Percentiles rank a stretch among this genome's conserved stretches.
Evolutionary conservation across 2,329 filamentous ascomycete genomes (phyloP).

Genomic region (Aspergillus brunneoviolaceus): DNA sequence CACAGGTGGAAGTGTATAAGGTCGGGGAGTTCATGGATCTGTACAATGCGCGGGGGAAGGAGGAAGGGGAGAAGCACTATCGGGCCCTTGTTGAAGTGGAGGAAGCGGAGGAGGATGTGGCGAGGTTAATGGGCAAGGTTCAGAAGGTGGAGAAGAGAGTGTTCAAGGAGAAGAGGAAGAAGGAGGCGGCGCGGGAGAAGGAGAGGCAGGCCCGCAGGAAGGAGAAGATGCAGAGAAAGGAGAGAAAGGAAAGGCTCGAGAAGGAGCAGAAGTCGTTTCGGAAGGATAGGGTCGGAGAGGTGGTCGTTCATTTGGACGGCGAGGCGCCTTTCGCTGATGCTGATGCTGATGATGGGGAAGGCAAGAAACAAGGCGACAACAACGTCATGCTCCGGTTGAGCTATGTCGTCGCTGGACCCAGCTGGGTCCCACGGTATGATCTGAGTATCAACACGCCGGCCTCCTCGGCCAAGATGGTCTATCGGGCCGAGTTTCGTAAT

Average conservation of each 20-base stretch:
- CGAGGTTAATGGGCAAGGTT: slow-evolving; percentile 5
- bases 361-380: slow-evolving; percentile 11
- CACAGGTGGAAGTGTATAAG: slow-evolving; percentile 31
- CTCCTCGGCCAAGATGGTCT: slow-evolving; percentile 56
- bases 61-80: slow-evolving; percentile 25
- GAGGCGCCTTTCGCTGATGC: neutral
- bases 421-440: slow-evolving; percentile 63
- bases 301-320: slow-evolving; percentile 39
- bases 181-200: slow-evolving; percentile 22
- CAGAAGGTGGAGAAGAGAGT: slow-evolving; percentile 17
- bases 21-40: slow-evolving; percentile 35
- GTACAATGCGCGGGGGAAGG: slow-evolving; percentile 33
- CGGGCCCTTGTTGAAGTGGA: slow-evolving; percentile 26
- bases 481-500: slow-evolving; percentile 64
- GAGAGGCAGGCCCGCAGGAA: slow-evolving; percentile 23
- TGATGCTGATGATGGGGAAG: slow-evolving; percentile 9
- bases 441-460: slow-evolving; percentile 59
- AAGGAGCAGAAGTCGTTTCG: slow-evolving; percentile 39
- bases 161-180: slow-evolving; percentile 24
- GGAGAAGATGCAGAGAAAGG: neutral
- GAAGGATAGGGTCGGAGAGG: slow-evolving; percentile 32
- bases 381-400: slow-evolving; percentile 50
- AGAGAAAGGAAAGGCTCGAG: slow-evolving; percentile 20
- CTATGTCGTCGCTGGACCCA: slow-evolving; percentile 59
- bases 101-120: slow-evolving; percentile 27